Evolutionary conservation across 2,329 filamentous ascomycete species (phyloP).

Genomic region (Sporothrix curviconia): DNA sequence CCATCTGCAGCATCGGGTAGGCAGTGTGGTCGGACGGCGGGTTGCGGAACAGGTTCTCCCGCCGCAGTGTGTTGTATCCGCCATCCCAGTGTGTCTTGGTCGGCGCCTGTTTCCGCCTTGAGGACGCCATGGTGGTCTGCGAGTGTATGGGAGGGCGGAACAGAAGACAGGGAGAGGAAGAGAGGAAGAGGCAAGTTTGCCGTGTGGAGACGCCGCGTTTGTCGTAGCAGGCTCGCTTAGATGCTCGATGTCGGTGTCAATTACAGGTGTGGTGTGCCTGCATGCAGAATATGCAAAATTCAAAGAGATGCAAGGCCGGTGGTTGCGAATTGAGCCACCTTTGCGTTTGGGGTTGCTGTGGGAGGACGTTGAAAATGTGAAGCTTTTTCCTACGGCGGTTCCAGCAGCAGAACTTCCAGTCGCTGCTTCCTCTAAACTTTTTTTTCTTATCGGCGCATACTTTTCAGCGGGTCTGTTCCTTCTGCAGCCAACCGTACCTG

Average conservation of each 20-base stretch:
- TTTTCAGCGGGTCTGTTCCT: conserved; percentile 2
- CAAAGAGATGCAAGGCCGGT: too few species aligned
- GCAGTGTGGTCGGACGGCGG: conserved; percentile 82
- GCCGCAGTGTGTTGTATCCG: conserved; percentile 76
- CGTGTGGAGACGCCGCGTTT: background rate
- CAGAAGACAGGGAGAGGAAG: background rate
- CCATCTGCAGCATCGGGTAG: conserved; percentile 77
- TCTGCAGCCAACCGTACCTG: background rate
- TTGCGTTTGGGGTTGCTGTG: background rate
- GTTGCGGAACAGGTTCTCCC: conserved; percentile 82
- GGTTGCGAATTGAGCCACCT: conserved; percentile 1
- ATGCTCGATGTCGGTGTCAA: background rate
- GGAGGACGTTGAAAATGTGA: background rate
- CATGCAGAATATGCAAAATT: background rate
- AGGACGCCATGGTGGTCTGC: conserved; percentile 14
- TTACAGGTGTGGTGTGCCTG: background rate
- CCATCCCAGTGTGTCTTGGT: conserved; percentile 73
- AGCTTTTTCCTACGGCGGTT: conserved; percentile 1
- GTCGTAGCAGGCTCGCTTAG: background rate
- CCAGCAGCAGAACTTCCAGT: background rate
- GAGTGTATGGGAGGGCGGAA: background rate
- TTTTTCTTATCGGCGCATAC: conserved; percentile 17
- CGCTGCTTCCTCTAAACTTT: conserved; percentile 4
- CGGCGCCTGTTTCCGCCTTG: conserved; percentile 24
- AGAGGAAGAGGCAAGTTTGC: background rate